Percentiles rank a stretch among this genome's conserved stretches.
Conservation (phyloP, 2,329 filamentous ascomycete genomes). For the Dactylellina drechsleri region DNA sequence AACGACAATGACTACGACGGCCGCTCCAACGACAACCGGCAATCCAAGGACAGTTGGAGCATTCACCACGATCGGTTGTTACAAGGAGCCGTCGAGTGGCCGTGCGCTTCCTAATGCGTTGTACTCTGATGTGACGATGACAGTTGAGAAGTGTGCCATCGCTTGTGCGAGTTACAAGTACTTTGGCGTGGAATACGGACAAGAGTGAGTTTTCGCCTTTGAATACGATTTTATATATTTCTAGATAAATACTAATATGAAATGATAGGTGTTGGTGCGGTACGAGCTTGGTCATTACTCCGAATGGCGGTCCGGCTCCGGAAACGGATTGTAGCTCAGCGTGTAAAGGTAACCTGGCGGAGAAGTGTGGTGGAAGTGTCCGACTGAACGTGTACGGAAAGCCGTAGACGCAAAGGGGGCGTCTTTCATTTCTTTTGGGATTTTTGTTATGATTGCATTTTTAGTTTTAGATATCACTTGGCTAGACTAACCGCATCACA, state of each 20-base stretch:
- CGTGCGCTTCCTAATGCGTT: slow-evolving; percentile 28
- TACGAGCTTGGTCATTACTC: slow-evolving; percentile 11
- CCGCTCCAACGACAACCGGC: slow-evolving; percentile 7
- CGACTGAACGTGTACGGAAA: slow-evolving; percentile 28
- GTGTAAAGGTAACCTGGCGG: slow-evolving; percentile 25
- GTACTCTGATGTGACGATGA: slow-evolving; percentile 51
- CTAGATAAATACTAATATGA: slow-evolving; percentile 15
- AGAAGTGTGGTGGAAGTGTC: slow-evolving; percentile 40
- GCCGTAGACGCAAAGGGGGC: slow-evolving; percentile 18
- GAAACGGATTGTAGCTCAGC: slow-evolving; percentile 17
- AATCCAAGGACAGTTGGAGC: slow-evolving; percentile 34
- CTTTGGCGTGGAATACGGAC: slow-evolving; percentile 63
- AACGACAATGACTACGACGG: slow-evolving; percentile 13
- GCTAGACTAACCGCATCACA: slow-evolving; percentile 27
- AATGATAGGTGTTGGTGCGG: slow-evolving; percentile 27
- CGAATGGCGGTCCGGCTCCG: slow-evolving; percentile 27
- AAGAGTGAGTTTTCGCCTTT: slow-evolving; percentile 54
- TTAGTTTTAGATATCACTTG: slow-evolving; percentile 16
- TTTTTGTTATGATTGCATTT: slow-evolving; percentile 9
- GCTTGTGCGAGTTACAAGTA: slow-evolving; percentile 62
- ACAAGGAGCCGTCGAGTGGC: slow-evolving; percentile 29
- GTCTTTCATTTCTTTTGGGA: slow-evolving; percentile 4
- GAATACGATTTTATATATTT: slow-evolving; percentile 49
- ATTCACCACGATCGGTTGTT: slow-evolving; percentile 44
- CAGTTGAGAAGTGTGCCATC: slow-evolving; percentile 56